A percentile compares a stretch with the other conserved stretches of the same genome.
Evolutionary conservation across 1,284 basidiomycete species (phyloP).

Genomic region (Volvariella volvacea): DNA sequence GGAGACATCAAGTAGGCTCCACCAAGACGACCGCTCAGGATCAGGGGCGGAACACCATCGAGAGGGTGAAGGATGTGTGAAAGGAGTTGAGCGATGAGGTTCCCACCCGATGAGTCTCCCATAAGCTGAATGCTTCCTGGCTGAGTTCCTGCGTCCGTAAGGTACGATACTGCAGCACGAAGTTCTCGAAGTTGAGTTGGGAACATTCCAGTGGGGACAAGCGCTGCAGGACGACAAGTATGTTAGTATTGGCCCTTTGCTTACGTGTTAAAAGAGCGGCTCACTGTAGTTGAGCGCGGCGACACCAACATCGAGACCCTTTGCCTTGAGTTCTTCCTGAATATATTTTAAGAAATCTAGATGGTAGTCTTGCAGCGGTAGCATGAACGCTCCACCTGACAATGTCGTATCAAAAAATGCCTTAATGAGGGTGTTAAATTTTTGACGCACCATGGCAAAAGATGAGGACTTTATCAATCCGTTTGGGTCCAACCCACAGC

Average conservation of each 20-base stretch:
- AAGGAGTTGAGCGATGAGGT: constrained; percentile 24
- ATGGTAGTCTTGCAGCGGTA: constrained; percentile 13
- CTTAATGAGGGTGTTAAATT: not conserved
- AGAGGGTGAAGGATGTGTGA: constrained; percentile 20
- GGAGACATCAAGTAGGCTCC: constrained; percentile 32
- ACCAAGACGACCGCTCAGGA: constrained; percentile 18
- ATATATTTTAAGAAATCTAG: constrained; percentile 19
- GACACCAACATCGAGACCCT: constrained; percentile 15
- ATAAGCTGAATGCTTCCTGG: constrained; percentile 18
- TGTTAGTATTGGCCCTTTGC: not conserved
- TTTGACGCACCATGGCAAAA: constrained; percentile 23
- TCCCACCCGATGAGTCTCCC: constrained; percentile 31
- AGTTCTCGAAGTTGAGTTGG: constrained; percentile 19
- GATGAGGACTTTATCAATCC: constrained; percentile 21
- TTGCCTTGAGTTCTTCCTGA: constrained; percentile 12
- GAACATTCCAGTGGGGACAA: constrained; percentile 18
- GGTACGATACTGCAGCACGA: constrained; percentile 15
- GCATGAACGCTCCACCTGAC: constrained; percentile 18
- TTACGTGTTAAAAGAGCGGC: constrained; percentile 2
- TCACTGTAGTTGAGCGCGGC: constrained; percentile 20
- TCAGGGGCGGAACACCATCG: constrained; percentile 11
- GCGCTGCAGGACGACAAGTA: constrained; percentile 11
- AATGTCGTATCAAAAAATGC: not conserved
- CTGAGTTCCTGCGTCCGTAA: constrained; percentile 13
- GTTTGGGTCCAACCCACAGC: constrained; percentile 23